Base-by-base conservation (phyloP, 2,329 filamentous ascomycete genomes). In the Xylariaceae sp. region DNA sequence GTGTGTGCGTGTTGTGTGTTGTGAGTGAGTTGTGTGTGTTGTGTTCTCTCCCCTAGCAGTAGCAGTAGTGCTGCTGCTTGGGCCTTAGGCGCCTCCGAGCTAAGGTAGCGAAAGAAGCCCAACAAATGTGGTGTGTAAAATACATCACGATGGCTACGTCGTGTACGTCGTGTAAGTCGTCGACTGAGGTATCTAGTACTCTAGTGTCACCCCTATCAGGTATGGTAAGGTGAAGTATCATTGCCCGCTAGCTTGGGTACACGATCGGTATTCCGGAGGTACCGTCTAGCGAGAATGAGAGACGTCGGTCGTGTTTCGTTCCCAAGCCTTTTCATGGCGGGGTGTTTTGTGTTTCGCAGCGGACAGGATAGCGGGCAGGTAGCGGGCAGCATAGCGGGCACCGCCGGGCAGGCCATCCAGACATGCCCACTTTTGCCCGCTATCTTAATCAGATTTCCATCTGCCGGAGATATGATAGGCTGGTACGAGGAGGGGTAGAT, bases 301-400 rank as follows among this genome's bases (percentile, higher is more conserved):
- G 37, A 13, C 9, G 37, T 42, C 37, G 37, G 37, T 42, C 13
- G 9, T 13, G 37, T 42, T 42, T 42, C 13, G 37, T 42, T 42
- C 37, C 13, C 37, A 50, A n/a, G 51, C 55, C 34, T 34, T 62
- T 60, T 53, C 55, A 67, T 69, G 68, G 68, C 67, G 68, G 68
- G 68, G 68, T 65, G 62, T 67, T 68, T 66, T 65, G 64, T 66
- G 65, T 67, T 61, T 69, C 58, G 64, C 35, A 55, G 61, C 56
- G 50, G 50, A 35, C 45, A 42, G 39, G n/a, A 39, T 10, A 30
- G 34, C 30, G 35, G 34, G 34, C 17, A n/a, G 23, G 52, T 42
- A 42, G 37, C 37, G 37, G 37, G 37, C 37, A 42, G 37, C 37
- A 30, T 50, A 17, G 48, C 48, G 48, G 48, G 48, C n/a, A 18